A percentile compares a stretch with the other conserved stretches of the same genome.
These are phyloP conservation scores for Phytophthora citricola DNA, from an alignment of 352 stramenopile genomes.

Conservation along the genomic window DNA sequence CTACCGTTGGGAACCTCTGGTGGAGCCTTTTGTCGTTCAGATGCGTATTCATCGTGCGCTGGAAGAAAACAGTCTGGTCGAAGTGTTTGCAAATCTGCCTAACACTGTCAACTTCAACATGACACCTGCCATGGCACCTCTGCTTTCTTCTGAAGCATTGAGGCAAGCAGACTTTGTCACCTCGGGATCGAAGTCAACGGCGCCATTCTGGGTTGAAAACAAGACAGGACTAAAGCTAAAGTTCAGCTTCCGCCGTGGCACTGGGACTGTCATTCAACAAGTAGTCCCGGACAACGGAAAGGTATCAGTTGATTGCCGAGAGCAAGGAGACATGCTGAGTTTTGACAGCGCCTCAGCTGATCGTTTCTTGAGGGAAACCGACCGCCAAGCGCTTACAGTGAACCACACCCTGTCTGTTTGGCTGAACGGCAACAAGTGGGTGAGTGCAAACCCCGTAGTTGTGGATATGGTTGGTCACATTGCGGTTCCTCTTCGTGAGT, in stretches of 20 bases:
- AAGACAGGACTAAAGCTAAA: conserved; percentile 84
- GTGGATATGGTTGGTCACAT: conserved; percentile 90
- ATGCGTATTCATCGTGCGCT: conserved; percentile 74
- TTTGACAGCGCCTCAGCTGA: conserved; percentile 87
- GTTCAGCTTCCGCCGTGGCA: conserved; percentile 87
- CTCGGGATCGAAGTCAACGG: conserved; percentile 84
- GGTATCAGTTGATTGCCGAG: conserved; percentile 85
- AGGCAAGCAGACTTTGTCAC: conserved; percentile 89
- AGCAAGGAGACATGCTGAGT: conserved; percentile 87
- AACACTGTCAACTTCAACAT: conserved; percentile 91
- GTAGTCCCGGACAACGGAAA: conserved; percentile 66
- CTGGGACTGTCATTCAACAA: conserved; percentile 83
- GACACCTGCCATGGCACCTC: conserved; percentile 85
- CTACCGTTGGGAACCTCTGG: conserved; percentile 88
- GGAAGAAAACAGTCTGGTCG: conserved; percentile 73
- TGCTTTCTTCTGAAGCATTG: conserved; percentile 82
- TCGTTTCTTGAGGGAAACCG: conserved; percentile 72
- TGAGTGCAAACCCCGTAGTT: conserved; percentile 85
- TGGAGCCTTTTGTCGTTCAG: conserved; percentile 86
- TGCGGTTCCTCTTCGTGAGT: conserved; percentile 78
- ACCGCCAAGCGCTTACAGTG: conserved; percentile 79
- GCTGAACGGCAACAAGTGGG: conserved; percentile 88
- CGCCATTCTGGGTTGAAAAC: conserved; percentile 92
- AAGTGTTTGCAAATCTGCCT: conserved; percentile 84
- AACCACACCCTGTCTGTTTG: conserved; percentile 90